A percentile compares a stretch with the other conserved stretches of the same genome.
phyloP scores from a whole-genome alignment of 192 early-diverging fungal genomes.

The Umbelopsis sp. region DNA sequence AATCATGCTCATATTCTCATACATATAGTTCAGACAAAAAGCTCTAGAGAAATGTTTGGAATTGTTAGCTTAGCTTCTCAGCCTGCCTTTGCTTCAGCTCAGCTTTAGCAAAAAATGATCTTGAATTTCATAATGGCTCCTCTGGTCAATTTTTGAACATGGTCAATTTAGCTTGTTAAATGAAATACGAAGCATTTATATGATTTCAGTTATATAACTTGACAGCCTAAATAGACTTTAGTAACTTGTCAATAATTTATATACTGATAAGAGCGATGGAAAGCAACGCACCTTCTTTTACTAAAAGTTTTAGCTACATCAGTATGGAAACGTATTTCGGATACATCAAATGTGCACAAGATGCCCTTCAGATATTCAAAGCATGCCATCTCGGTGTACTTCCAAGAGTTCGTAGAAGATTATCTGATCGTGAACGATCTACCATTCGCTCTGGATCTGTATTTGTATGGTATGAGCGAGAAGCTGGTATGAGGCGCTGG shows the following conservation, averaged over 20 bases:
- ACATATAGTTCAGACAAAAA: too few relatives aligned
- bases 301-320: neutral
- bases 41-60: too few relatives aligned
- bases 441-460: slow-evolving; percentile 83
- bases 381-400: slow-evolving; percentile 80
- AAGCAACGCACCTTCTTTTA: neutral
- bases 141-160: slow-evolving; percentile 9
- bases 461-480: slow-evolving; percentile 90
- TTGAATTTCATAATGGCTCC: neutral
- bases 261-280: too few relatives aligned
- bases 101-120: neutral
- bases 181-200: slow-evolving; percentile 2
- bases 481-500: slow-evolving; percentile 91
- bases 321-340: slow-evolving; percentile 84
- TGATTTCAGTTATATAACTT: neutral
- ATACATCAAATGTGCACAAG: slow-evolving; percentile 82
- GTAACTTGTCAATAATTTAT: neutral
- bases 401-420: slow-evolving; percentile 73
- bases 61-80: too few relatives aligned
- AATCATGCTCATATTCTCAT: too few relatives aligned
- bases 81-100: too few relatives aligned
- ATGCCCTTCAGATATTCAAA: slow-evolving; percentile 87
- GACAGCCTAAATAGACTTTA: neutral
- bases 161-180: slow-evolving; percentile 12
- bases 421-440: slow-evolving; percentile 80